These are phyloP conservation scores for Omphalea diandra DNA, from an alignment of 441 rosid species.

Conservation along the genomic window DNA sequence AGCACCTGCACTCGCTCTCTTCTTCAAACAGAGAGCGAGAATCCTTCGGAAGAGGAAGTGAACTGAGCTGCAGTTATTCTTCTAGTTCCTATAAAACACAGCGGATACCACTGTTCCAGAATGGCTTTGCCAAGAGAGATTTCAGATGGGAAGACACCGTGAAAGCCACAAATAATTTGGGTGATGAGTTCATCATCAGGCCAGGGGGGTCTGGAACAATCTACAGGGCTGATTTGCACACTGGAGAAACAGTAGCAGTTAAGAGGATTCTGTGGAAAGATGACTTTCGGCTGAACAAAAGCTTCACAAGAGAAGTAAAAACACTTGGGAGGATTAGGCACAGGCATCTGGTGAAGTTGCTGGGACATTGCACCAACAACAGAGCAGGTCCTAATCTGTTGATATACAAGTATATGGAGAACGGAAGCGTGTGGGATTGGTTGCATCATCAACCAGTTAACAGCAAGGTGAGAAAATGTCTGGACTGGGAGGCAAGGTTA, in stretches of 20 bases:
- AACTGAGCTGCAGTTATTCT: constrained; percentile 46
- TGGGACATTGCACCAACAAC: constrained; percentile 68
- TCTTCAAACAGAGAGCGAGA: constrained; percentile 49
- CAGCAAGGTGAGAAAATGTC: constrained; percentile 41
- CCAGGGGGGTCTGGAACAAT: constrained; percentile 86
- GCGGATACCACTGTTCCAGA: constrained; percentile 52
- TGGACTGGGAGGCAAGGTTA: constrained; percentile 81
- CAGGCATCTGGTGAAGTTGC: constrained; percentile 75
- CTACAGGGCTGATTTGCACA: constrained; percentile 58
- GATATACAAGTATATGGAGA: constrained; percentile 86
- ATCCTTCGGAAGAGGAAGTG: constrained; percentile 34
- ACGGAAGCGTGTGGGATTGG: constrained; percentile 93
- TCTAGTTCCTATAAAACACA: constrained; percentile 61
- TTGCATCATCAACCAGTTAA: constrained; percentile 45
- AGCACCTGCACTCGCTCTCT: constrained; percentile 39
- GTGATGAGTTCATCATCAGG: constrained; percentile 77
- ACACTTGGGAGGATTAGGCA: constrained; percentile 76
- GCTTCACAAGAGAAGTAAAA: constrained; percentile 74
- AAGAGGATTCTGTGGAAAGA: constrained; percentile 71
- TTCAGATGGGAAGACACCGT: constrained; percentile 71
- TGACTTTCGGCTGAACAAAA: constrained; percentile 54
- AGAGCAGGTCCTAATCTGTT: constrained; percentile 63
- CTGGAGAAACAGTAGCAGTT: constrained; percentile 64
- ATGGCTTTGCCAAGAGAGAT: constrained; percentile 55
- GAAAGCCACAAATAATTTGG: constrained; percentile 68